Evolutionary conservation across 257 asterid species (phyloP), one percentile per base, ranked within the genome.

Genomic region (Apocynum venetum): DNA sequence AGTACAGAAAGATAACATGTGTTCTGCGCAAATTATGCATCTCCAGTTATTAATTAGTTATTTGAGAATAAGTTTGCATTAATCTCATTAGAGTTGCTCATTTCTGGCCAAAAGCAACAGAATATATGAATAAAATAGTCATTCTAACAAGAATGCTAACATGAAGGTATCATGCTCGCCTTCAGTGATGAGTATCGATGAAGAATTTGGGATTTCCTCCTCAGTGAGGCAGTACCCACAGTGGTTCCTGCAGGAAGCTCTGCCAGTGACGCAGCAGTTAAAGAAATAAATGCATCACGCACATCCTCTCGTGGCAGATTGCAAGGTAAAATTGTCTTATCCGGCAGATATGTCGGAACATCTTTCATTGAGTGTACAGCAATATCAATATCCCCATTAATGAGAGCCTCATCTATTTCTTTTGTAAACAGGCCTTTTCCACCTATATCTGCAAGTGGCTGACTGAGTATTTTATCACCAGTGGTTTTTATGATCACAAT

Each of bases 351-450:
- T 12, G 98, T 96, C 0, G 98, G 99, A 36, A 96, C 98, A 81
- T 96, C 98, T 85, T 96, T 96, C 99, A 96, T 93, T 31, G 99
- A 93, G 89, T 96, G 99, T 43, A 96, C 98, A 78, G 99, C 98
- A 68, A 93, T 96, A 81, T 96, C 98, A 63, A 96, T 91, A 40
- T 96, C 97, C 43, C 89, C 83, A 83, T 91, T 89, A 71, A 96
- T 82, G 60, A 96, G 97, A 4, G 99, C 98, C 88, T 96, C 99
- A 0, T 96, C 99, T 73, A 93, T 96, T 86, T 93, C 99, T 85
- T 96, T 96, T 0, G 98, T 96, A 81, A 96, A 96, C 77, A 96
- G 80, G 57, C 99, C 99, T 89, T 96, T 96, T 56, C 99, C 99
- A 61, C 99, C 99, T 19, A 96, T 96, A 85, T 96, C 99, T 56